phyloP scores from a whole-genome alignment of 2,329 filamentous ascomycete genomes.

The Penicillium sp. region DNA sequence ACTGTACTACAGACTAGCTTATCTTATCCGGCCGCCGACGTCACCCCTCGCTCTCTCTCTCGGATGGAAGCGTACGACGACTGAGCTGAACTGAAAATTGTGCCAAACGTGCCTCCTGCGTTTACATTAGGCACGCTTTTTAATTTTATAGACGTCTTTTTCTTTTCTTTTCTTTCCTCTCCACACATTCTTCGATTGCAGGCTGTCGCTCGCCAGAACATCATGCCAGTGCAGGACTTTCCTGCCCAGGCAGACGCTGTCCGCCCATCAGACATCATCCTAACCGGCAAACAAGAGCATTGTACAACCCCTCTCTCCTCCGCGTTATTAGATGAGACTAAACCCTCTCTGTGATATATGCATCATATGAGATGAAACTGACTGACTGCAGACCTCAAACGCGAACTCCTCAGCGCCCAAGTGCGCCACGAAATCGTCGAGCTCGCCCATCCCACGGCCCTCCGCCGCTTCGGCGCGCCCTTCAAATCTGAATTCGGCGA shows the following conservation, averaged over 20 bases:
- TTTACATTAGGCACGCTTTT: neutral
- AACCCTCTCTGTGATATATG: no score
- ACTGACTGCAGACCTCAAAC: constrained; percentile 73
- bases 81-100: neutral
- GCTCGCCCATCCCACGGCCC: constrained; percentile 88
- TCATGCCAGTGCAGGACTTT: constrained; percentile 8
- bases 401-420: constrained; percentile 87
- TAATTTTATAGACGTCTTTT: neutral
- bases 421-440: constrained; percentile 87
- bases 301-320: no score
- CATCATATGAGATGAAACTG: no score
- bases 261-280: constrained; percentile 41
- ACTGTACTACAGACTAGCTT: neutral
- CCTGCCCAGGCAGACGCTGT: neutral
- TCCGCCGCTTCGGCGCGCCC: constrained; percentile 91
- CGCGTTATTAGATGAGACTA: no score
- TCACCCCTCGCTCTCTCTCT: neutral
- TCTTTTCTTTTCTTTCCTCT: neutral
- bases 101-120: neutral
- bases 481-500: constrained; percentile 92
- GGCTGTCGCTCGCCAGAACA: neutral
- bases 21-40: neutral
- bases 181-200: no score
- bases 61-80: neutral
- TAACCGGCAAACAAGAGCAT: constrained; percentile 97